Evolutionary conservation across 208 protist species (phyloP).

Genomic region (Wallacemonas collosoma): DNA sequence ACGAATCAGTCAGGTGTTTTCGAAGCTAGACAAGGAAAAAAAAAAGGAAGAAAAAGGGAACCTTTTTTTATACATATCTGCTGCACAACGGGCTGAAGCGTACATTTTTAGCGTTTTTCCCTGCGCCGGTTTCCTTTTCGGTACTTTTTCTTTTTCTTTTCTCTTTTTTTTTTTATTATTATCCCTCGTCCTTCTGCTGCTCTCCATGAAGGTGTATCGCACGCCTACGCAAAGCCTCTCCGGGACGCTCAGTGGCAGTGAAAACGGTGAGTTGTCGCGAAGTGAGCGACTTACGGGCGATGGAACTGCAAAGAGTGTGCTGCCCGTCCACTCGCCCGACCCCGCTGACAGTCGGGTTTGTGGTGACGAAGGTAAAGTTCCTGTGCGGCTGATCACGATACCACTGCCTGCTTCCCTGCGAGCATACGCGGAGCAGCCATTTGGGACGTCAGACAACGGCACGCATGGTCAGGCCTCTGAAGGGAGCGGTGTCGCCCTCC

Average conservation of each 20-base stretch:
- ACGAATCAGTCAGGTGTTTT: background rate
- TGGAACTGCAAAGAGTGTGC: background rate
- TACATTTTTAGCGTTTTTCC: conserved; percentile 11
- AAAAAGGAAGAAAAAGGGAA: background rate
- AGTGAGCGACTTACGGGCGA: background rate
- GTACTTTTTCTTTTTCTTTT: conserved; percentile 18
- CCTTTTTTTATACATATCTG: background rate
- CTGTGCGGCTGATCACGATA: background rate
- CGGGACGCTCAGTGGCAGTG: background rate
- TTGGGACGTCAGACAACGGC: too few relatives aligned
- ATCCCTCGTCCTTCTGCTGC: background rate
- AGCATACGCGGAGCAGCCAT: too few relatives aligned
- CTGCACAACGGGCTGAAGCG: background rate
- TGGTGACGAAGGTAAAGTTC: background rate
- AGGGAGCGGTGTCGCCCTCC: too few relatives aligned
- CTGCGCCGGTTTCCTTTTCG: conserved; percentile 15
- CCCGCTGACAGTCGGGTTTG: background rate
- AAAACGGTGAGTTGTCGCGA: background rate
- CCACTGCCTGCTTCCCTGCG: background rate
- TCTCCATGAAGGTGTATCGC: background rate
- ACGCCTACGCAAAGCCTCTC: background rate
- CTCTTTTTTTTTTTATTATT: conserved; percentile 10
- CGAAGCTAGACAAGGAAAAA: background rate
- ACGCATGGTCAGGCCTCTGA: too few relatives aligned
- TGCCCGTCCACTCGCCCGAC: background rate